phyloP scores from a whole-genome alignment of 1,139 yeast species.

The Saccharomycopsis hybrid region DNA sequence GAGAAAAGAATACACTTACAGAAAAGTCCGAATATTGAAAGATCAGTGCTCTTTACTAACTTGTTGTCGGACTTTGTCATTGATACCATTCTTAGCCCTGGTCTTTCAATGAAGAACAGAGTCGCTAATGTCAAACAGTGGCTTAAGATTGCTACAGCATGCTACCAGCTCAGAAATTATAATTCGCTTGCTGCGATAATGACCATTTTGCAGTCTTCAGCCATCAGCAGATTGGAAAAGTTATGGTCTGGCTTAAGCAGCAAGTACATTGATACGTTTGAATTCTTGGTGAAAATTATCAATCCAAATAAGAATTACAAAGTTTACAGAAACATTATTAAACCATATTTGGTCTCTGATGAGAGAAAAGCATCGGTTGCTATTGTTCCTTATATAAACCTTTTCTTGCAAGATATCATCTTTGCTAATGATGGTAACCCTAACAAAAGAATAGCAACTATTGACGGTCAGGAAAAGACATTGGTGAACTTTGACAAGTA shows the following conservation, averaged over 20 bases:
- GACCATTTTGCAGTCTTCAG: constrained; percentile 77
- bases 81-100: constrained; percentile 63
- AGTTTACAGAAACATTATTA: constrained; percentile 64
- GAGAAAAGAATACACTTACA: constrained; percentile 55
- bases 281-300: constrained; percentile 61
- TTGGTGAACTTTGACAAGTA: constrained; percentile 81
- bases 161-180: constrained; percentile 72
- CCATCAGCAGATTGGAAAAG: constrained; percentile 58
- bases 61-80: constrained; percentile 75
- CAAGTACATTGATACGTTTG: constrained; percentile 60
- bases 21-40: constrained; percentile 67
- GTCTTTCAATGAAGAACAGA: constrained; percentile 32
- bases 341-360: constrained; percentile 41
- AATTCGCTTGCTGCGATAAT: constrained; percentile 86
- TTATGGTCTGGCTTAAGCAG: constrained; percentile 64
- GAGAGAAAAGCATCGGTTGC: constrained; percentile 54
- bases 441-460: constrained; percentile 38
- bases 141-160: constrained; percentile 80
- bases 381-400: constrained; percentile 78
- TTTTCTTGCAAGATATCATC: constrained; percentile 80
- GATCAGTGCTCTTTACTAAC: constrained; percentile 69
- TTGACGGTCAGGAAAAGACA: constrained; percentile 36
- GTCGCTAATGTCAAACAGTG: constrained; percentile 60
- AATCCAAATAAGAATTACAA: constrained; percentile 81
- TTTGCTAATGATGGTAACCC: constrained; percentile 86